A percentile compares a stretch with the other conserved stretches of the same genome.
phyloP scores from a whole-genome alignment of 2,329 filamentous ascomycete species.

The Biscogniauxia sp. region DNA sequence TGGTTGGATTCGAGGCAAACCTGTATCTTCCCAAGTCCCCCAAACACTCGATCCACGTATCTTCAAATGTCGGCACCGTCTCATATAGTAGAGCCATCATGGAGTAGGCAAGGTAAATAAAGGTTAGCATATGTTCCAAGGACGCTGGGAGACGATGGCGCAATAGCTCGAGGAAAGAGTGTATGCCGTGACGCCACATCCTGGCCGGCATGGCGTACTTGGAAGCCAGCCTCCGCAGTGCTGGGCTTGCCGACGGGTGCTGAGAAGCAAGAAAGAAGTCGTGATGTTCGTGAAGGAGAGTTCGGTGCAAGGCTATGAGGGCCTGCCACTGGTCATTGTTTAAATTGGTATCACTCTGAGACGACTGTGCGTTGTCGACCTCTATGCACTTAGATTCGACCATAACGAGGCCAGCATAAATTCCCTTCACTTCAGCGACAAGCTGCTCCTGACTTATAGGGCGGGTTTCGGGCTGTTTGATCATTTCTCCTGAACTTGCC shows the following conservation, averaged over 20 bases:
- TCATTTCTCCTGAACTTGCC: constrained; percentile 16
- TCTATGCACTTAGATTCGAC: constrained; percentile 87
- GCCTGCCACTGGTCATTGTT: constrained; percentile 78
- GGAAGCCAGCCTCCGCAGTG: constrained; percentile 65
- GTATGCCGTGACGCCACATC: constrained; percentile 94
- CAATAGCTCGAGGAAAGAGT: constrained; percentile 76
- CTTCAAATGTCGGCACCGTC: constrained; percentile 76
- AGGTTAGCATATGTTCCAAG: constrained; percentile 85
- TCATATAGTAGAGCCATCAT: constrained; percentile 88
- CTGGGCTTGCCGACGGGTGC: constrained; percentile 72
- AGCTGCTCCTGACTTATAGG: constrained; percentile 77
- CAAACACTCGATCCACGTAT: constrained; percentile 92
- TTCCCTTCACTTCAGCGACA: constrained; percentile 76
- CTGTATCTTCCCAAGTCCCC: constrained; percentile 80
- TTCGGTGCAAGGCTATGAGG: constrained; percentile 77
- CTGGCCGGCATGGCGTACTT: constrained; percentile 90
- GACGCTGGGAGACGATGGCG: constrained; percentile 72
- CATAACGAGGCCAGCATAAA: constrained; percentile 80
- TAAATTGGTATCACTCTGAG: constrained; percentile 41
- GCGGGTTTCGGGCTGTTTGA: constrained; percentile 37
- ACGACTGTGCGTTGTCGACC: constrained; percentile 64
- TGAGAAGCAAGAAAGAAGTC: constrained; percentile 86
- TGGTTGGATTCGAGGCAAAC: constrained; percentile 16
- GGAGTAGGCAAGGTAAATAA: constrained; percentile 84
- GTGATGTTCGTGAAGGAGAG: constrained; percentile 76